Base-by-base conservation (phyloP, 1,284 basidiomycete species). In the Cutaneotrichosporon sp. region DNA sequence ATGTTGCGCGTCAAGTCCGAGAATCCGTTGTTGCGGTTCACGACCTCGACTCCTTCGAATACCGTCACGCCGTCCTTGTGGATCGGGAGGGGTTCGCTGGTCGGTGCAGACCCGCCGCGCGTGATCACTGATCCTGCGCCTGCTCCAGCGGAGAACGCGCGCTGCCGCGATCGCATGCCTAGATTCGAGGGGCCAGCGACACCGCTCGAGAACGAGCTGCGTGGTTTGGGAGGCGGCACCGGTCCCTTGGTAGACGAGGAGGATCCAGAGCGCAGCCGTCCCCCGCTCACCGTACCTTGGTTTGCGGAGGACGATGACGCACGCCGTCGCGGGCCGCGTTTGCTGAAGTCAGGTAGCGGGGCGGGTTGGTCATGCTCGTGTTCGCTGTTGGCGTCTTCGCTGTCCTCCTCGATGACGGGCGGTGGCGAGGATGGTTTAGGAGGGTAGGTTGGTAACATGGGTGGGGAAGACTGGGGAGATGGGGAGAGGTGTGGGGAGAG, bases 1-100 rank as follows among this genome's bases (percentile, higher is more conserved):
- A 59, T 40, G n/a, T 67, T 64, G 1, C 55, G 66, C n/a, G 63
- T 51, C 10, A 72, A 62, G 4, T 64, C 58, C 1, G 53, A 26
- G 49, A 69, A 65, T 1, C 38, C 34, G 58, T 30, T 2, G 36
- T n/a, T 22, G 10, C 22, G 50, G 18, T 32, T 49, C 11, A 14
- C 10, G 32, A 49, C 32, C 13, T 50, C 47, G 49, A 30, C n/a
- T 50, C 36, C 22, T 18, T 46, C 42, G 18, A n/a, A n/a, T 40
- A 36, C 11, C 26, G 16, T 31, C 47, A 31, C 55, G 21, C 38
- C 36, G 26, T 42, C 52, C 38, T 40, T 30, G 18, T 49, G 14
- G 36, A 22, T n/a, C n/a, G 31, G 26, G 50, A 55, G 10, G 0
- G 40, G 49, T n/a, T 18, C 61, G 3, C 36, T 42, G 9, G 55